Base-by-base conservation (phyloP, 2,329 filamentous ascomycete genomes). In the Diaporthe capsici region DNA sequence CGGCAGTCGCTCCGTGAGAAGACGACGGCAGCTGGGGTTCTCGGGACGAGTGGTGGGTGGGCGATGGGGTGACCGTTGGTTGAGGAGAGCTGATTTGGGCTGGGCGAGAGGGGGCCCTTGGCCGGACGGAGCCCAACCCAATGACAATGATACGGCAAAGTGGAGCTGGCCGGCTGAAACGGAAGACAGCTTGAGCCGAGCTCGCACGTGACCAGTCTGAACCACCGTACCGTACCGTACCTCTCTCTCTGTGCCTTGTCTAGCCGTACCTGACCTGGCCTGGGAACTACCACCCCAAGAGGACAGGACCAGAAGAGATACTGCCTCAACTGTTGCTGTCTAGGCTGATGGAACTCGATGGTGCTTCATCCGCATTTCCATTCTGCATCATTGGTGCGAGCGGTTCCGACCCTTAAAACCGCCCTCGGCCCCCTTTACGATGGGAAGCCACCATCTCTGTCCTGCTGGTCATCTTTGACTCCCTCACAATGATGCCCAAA, bases 1-100 rank as follows among this genome's bases (percentile, higher is more conserved):
- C 75, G 71, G 75, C 63, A 63, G 71, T 73, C 71, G 71, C 61
- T 63, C 71, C 71, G 71, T 73, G 71, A 55, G 71, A 73, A 70
- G 65, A 44, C 71, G 61, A 39, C 65, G 65, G 47, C 65, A 55
- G 65, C 65, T 70, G 65, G 65, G 65, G 65, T 70, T 55, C 22
- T 70, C 61, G 47, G 51, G 55, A 57, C 65, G 63, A 51, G 42
- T 63, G 44, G 47, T 72, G 67, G 57, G 68, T 65, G 63, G 63
- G 51, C 13, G 72, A 61, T 42, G 58, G 47, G 47, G 47, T 53
- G 44, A 53, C 65, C 73, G 65, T 72, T 63, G 53, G 58, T 20
- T 28, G 57, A 44, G 10, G 73, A 44, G 47, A 65, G 67, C 49
- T 44, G 71, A 22, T 53, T 42, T 44, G 44, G 51, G 53, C 68